Conservation (phyloP, 1,139 yeast genomes). For the Nadsonia starkeyi-henricii region DNA sequence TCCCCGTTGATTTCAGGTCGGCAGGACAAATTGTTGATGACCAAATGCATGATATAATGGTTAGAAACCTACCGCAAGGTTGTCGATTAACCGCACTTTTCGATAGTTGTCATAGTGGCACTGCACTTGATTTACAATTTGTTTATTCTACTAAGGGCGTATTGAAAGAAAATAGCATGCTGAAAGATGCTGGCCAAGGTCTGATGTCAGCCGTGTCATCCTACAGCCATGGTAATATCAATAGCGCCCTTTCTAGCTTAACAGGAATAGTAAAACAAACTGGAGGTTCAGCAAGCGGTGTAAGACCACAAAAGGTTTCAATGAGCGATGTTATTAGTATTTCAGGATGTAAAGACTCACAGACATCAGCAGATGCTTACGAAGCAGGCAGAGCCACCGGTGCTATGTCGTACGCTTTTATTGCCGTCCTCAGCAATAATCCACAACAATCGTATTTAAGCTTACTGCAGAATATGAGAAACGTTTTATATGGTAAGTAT, state of each 20-base stretch:
- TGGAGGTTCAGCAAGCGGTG: slow-evolving; percentile 28
- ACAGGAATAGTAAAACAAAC: slow-evolving; percentile 39
- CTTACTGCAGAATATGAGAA: slow-evolving; percentile 68
- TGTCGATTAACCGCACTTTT: slow-evolving; percentile 77
- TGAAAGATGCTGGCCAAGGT: slow-evolving; percentile 73
- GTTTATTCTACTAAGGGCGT: slow-evolving; percentile 85
- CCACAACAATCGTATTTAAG: slow-evolving; percentile 69
- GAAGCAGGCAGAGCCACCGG: slow-evolving; percentile 76
- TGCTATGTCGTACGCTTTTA: slow-evolving; percentile 89
- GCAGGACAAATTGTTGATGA: slow-evolving; percentile 75
- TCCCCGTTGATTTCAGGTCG: slow-evolving; percentile 74
- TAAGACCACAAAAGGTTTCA: slow-evolving; percentile 50
- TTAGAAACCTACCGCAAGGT: slow-evolving; percentile 63
- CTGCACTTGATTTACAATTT: slow-evolving; percentile 79
- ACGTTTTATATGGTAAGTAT: slow-evolving; percentile 52
- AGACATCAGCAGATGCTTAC: slow-evolving; percentile 62
- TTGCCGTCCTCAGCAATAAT: slow-evolving; percentile 49
- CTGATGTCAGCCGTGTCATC: slow-evolving; percentile 57
- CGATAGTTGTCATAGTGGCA: slow-evolving; percentile 91
- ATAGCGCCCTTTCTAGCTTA: slow-evolving; percentile 38
- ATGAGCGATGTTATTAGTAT: slow-evolving; percentile 81
- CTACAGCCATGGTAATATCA: slow-evolving; percentile 57
- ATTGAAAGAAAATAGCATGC: slow-evolving; percentile 74
- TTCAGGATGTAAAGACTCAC: slow-evolving; percentile 86
- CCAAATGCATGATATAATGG: slow-evolving; percentile 70